Percentiles rank a stretch among this genome's conserved stretches.
These are phyloP conservation scores for Debaryomycetaceae sp. DNA, from an alignment of 1,139 yeast species.

Conservation along the genomic window DNA sequence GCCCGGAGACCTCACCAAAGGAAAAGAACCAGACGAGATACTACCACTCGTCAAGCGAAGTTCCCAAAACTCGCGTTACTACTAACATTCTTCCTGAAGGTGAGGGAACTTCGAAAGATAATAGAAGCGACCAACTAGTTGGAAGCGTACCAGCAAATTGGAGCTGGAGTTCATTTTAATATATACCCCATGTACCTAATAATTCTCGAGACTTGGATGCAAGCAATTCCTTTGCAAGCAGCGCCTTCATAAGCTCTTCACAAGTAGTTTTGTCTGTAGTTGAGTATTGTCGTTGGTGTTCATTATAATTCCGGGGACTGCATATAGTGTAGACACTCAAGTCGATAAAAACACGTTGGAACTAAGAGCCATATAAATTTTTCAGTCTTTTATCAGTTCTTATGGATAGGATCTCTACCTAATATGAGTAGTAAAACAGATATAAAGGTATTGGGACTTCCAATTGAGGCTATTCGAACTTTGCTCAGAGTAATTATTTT, in stretches of 20 bases:
- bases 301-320: too few relatives aligned
- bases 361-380: slow-evolving; percentile 1
- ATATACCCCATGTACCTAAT: neutral
- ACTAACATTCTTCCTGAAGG: neutral
- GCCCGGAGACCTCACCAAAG: neutral
- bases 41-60: neutral
- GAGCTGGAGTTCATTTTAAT: slow-evolving; percentile 71
- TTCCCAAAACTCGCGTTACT: neutral
- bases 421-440: slow-evolving; percentile 6
- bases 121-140: slow-evolving; percentile 30
- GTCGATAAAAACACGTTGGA: slow-evolving; percentile 10
- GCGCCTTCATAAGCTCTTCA: too few relatives aligned
- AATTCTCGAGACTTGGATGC: neutral
- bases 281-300: too few relatives aligned
- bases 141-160: slow-evolving; percentile 73
- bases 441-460: slow-evolving; percentile 30
- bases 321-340: slow-evolving; percentile 2
- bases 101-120: slow-evolving; percentile 7
- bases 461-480: slow-evolving; percentile 39
- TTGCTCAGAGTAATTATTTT: slow-evolving; percentile 64
- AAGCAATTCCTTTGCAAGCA: too few relatives aligned
- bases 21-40: neutral
- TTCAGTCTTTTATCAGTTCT: neutral
- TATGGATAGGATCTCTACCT: neutral
- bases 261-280: too few relatives aligned